These are phyloP conservation scores for Kickxella alabastrina DNA, from an alignment of 192 early-diverging fungal species.

Conservation along the genomic window DNA sequence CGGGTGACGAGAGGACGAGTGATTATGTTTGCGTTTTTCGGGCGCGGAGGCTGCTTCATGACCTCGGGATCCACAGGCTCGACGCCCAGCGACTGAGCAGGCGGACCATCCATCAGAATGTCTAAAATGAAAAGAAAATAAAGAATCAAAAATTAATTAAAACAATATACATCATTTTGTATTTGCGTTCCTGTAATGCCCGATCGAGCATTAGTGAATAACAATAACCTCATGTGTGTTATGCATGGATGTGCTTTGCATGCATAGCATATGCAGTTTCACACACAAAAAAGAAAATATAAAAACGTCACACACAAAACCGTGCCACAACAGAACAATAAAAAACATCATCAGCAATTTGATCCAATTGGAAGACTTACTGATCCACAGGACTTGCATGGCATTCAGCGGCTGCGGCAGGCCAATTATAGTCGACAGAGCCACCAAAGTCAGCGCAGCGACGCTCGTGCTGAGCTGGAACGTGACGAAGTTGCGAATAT, in stretches of 20 bases:
- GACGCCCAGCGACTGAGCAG: conserved; percentile 95
- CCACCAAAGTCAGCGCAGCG: conserved; percentile 85
- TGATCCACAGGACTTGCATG: conserved; percentile 99
- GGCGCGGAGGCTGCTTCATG: conserved; percentile 83
- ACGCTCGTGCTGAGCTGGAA: conserved; percentile 96
- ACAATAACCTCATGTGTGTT: too few relatives aligned
- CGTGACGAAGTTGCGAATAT: conserved; percentile 94
- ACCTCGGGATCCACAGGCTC: conserved; percentile 90
- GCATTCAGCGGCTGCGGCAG: conserved; percentile 90
- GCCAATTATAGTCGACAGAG: conserved; percentile 79
- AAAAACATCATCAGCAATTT: neutral
- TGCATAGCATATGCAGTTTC: too few relatives aligned
- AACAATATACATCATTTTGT: neutral
- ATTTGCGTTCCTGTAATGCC: too few relatives aligned
- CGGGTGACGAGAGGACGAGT: conserved; percentile 66
- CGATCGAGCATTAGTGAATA: too few relatives aligned
- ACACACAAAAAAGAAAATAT: too few relatives aligned
- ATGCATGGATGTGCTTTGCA: too few relatives aligned
- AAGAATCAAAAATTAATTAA: neutral
- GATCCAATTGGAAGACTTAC: conserved; percentile 53
- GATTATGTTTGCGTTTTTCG: conserved; percentile 75
- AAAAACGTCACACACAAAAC: neutral
- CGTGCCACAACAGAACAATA: too few relatives aligned
- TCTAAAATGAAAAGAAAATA: conserved; percentile 52
- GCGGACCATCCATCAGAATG: conserved; percentile 97